Base-by-base conservation (phyloP, 495 filamentous ascomycete genomes). In the Coniosporium apollinis region DNA sequence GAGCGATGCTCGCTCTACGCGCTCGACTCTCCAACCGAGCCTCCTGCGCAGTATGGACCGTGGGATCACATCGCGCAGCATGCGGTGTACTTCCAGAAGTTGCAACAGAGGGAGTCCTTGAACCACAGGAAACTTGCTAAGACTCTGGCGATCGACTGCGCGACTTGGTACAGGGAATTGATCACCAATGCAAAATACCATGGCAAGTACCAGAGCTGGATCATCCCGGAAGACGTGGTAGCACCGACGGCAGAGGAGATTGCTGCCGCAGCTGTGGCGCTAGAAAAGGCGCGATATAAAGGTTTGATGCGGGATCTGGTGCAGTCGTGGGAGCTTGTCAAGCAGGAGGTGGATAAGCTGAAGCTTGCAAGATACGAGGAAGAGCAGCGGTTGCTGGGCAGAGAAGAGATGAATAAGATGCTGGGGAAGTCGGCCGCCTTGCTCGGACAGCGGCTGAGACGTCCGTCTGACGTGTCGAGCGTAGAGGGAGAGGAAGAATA, bases 51-150 rank as follows among this genome's bases (percentile, higher is more conserved):
- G 36, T 94, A 82, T 58, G 74, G 75, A 11, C 86, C 94, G 48
- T 67, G 70, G 38, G 85, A 94, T 48, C 80, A 94, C 48, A 64
- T 96, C 5, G 67, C 82, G 28, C 72, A 75, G 10, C 84, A 92
- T 45, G 82, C 81, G 29, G 43, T 80, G 8, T 71, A 83, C 43
- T 85, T 96, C 46, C 72, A 81, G 26, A 74, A 69, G 42, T 60
- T 93, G 25, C 66, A 94, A 60, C 58, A 74, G 16, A 64, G 72
- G 35, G 91, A 96, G 52, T 71, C 78, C 37, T 70, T 67, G 43
- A 69, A 74, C 9, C 91, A 96, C 48, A 62, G 59, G 20, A 58
- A 55, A 22, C 51, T 62, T n/a, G 81, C 81, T 5, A 84, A 77
- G 49, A 59, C 64, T 17, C 43, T 80, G 19, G 79, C 76, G 7